Conservation (phyloP, 805 yeast genomes). For the Jamesozyma hellenica region DNA sequence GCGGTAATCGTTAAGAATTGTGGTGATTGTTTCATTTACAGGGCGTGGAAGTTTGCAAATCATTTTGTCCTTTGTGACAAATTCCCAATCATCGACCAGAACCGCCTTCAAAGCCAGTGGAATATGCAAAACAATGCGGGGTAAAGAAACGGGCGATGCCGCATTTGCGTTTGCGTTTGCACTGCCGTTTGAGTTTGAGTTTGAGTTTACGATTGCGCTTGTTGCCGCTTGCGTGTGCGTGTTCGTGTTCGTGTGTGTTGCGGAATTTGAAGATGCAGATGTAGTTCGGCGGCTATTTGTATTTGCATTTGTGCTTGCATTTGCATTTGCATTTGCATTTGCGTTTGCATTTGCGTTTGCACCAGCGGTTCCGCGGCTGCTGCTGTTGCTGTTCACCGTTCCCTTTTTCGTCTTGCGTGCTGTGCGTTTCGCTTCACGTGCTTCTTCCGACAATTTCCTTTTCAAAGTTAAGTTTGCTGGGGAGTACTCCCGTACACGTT, state of each 20-base stretch:
- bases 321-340: not conserved
- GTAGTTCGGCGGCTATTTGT: not conserved
- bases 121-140: slow-evolving; percentile 43
- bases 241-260: not conserved
- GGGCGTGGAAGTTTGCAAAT: slow-evolving; percentile 54
- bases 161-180: not conserved
- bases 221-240: not conserved
- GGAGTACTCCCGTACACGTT: slow-evolving; percentile 56
- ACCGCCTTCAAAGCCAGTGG: slow-evolving; percentile 59
- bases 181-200: not conserved
- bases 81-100: slow-evolving; percentile 91
- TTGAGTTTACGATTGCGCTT: not conserved
- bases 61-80: slow-evolving; percentile 69
- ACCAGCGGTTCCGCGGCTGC: not conserved
- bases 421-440: slow-evolving; percentile 24
- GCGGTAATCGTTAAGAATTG: slow-evolving; percentile 32
- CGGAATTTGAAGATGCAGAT: too few species aligned
- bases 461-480: slow-evolving; percentile 59
- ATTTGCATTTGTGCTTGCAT: not conserved
- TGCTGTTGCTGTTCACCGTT: not conserved
- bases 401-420: slow-evolving; percentile 10
- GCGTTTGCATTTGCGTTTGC: not conserved
- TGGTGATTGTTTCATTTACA: not conserved
- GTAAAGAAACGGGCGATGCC: slow-evolving; percentile 1
- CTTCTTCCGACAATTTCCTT: slow-evolving; percentile 46